Percentiles rank a stretch among this genome's conserved stretches.
These are phyloP conservation scores for Syzygium jambos DNA, from an alignment of 345 rosid genomes.

Conservation along the genomic window DNA sequence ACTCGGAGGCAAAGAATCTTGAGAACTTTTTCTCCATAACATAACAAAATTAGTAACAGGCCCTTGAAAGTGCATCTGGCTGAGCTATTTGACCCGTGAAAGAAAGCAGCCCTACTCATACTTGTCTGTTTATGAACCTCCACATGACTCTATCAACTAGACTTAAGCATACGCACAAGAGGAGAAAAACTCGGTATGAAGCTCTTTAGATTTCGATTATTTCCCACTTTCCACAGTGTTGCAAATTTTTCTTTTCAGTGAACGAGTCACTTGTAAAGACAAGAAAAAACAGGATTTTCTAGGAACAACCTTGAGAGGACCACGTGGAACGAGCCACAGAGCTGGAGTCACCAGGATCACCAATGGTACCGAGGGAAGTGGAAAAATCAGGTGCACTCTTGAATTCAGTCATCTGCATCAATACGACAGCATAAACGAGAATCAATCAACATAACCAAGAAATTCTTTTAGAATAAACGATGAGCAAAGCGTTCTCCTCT, in stretches of 20 bases:
- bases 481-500: not conserved
- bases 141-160: conserved; percentile 7
- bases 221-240: not conserved
- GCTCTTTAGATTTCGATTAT: not conserved
- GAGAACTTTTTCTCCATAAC: not conserved
- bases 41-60: not conserved
- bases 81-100: conserved; percentile 16
- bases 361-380: conserved; percentile 34
- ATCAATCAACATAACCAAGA: not conserved
- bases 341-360: conserved; percentile 41
- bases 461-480: not conserved
- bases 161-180: not conserved
- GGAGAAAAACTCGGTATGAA: not conserved
- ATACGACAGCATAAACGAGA: not conserved
- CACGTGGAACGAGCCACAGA: conserved; percentile 46
- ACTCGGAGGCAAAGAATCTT: conserved; percentile 22
- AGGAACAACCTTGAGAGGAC: conserved; percentile 55
- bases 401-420: conserved; percentile 76
- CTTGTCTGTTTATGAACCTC: conserved; percentile 20
- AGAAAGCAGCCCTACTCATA: not conserved
- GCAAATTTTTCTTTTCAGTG: not conserved
- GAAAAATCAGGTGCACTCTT: conserved; percentile 59
- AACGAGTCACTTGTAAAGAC: not conserved
- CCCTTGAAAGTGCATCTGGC: conserved; percentile 5
- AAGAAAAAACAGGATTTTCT: not conserved